A percentile compares a stretch with the other conserved stretches of the same genome.
Conservation (phyloP, 192 early-diverging fungal genomes). For the Phlyctochytrium arcticum region DNA sequence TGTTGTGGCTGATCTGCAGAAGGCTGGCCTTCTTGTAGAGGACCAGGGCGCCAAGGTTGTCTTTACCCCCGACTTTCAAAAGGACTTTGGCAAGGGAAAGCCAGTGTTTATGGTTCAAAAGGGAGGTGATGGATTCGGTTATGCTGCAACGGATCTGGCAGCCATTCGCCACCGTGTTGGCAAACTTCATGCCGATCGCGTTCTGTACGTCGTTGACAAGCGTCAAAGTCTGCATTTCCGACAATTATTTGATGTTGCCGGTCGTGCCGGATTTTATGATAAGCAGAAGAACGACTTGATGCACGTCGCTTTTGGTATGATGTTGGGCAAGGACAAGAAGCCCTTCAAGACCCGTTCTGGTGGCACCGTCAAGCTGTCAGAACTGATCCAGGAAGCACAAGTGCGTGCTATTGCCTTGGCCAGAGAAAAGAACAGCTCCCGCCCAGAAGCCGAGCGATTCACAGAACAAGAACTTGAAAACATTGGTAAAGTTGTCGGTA, state of each 20-base stretch:
- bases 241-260: conserved; percentile 92
- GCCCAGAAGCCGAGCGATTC: conserved; percentile 53
- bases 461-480: conserved; percentile 63
- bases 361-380: conserved; percentile 91
- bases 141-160: conserved; percentile 95
- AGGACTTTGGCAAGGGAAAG: conserved; percentile 77
- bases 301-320: conserved; percentile 94
- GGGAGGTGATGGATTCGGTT: conserved; percentile 90
- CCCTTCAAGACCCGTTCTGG: conserved; percentile 94
- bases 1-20: conserved; percentile 67
- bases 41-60: conserved; percentile 83
- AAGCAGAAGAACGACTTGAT: conserved; percentile 80
- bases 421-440: conserved; percentile 73
- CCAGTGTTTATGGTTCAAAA: conserved; percentile 78
- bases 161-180: conserved; percentile 88
- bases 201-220: conserved; percentile 88
- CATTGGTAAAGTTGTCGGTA: conserved; percentile 85
- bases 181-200: conserved; percentile 83
- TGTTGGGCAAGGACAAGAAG: conserved; percentile 67
- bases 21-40: conserved; percentile 66
- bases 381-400: conserved; percentile 83
- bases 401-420: conserved; percentile 90
- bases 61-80: conserved; percentile 15
- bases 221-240: conserved; percentile 90
- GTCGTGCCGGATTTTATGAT: conserved; percentile 90